Evolutionary conservation across 2,329 filamentous ascomycete genomes (phyloP), one percentile per base, ranked within the genome.

Genomic region (Fusarium pseudocircinatum): DNA sequence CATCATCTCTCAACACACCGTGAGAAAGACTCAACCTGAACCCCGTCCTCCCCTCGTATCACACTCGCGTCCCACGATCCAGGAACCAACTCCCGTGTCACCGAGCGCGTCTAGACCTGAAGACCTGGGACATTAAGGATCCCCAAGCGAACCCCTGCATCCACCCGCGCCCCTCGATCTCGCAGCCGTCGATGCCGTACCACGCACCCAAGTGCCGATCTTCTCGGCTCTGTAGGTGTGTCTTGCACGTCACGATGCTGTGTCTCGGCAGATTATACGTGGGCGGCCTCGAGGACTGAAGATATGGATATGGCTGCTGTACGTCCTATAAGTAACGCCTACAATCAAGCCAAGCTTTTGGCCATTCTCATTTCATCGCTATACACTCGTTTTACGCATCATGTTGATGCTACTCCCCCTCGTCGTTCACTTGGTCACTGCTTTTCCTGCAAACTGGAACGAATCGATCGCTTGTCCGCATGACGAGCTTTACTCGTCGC

Each of bases 401-500:
- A 78, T 78, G 76, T 70, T 72, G 76, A 72, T 66, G 63, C 47
- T 76, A 53, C 56, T 72, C 39, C 37, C 57, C 22, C 44, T 77
- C 7, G 11, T 69, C 52, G 58, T 59, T 69, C 50, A 30, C 40
- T 36, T 47, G 39, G 54, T 50, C 7, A 47, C n/a, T 53, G 65
- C 32, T n/a, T 76, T 66, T 30, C 76, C 43, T 3, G 59, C 63
- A 26, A 64, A 61, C 30, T 74, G 72, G 72, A 73, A 78, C 24
- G 52, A 57, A 8, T 73, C 72, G 13, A 37, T 52, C 10, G 60
- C 75, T 1, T 82, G 81, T 60, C 72, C 74, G 3, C 74, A 63
- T 7, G 80, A 82, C 54, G 67, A 70, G 7, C 75, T 82, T 15
- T 82, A 80, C 59, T 78, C 77, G 2, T 81, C 80, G 2, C 75